Evolutionary conservation across 495 filamentous ascomycete genomes (phyloP), one percentile per base, ranked within the genome.

Genomic region (Cercophora sp.): DNA sequence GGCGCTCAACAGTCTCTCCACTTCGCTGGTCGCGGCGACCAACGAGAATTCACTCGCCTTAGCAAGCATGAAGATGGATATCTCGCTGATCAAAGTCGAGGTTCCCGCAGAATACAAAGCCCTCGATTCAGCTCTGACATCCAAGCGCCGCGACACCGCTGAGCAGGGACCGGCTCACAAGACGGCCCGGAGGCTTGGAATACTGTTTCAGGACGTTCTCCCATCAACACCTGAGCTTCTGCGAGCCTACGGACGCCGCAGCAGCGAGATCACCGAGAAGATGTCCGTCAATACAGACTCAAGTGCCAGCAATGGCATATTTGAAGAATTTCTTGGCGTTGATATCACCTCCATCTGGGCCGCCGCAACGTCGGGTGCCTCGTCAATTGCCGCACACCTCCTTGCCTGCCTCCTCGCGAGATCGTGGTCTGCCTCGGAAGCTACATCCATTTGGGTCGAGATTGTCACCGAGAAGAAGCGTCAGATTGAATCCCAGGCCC

Each of bases 351-450:
- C 9, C 3, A 48, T 48, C 18, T 48, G 44, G 44, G 44, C 44
- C 18, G 44, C 26, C 2, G 44, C 44, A 3, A 73, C 70, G 10
- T 71, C 70, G 1, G 61, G 63, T 8, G 10, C 19, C 15, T 37
- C 24, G 6, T 61, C 67, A 8, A 41, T 73, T 8, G 43, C 53
- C n/a, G 54, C 62, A 9, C 63, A 69, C 50, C 48, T 73, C 0
- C 51, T 73, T 0, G 65, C 64, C 37, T 73, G 69, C 39, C 56
- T 73, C 10, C 58, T 72, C 8, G 68, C 66, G 5, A 44, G 64
- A 24, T 10, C 65, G 0, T 70, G 62, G 58, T 23, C 48, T 8
- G 24, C 36, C 0, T 10, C 54, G 0, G 57, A 71, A 31, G 67
- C 69, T 8, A 65, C 57, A 0, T 65, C 69, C 3, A 61, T 72